Conservation (phyloP, 2,329 filamentous ascomycete genomes). For the Fusarium sterilihyphosum region DNA sequence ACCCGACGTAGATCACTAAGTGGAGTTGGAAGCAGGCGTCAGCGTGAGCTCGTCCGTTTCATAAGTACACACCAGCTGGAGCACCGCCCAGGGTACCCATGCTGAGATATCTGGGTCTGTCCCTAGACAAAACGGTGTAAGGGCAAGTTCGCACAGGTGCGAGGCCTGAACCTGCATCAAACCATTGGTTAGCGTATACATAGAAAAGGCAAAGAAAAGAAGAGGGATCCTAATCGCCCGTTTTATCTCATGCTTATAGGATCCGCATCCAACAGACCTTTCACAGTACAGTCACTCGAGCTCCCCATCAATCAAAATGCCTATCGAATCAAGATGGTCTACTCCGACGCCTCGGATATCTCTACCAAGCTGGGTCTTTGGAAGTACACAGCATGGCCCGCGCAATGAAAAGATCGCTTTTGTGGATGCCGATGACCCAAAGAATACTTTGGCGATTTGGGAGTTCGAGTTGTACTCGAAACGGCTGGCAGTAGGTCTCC, state of each 20-base stretch:
- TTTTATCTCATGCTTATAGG: not conserved
- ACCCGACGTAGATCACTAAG: not conserved
- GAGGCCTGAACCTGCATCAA: not conserved
- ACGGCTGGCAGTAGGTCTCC: not conserved
- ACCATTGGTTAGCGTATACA: not conserved
- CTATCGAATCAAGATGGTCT: not conserved
- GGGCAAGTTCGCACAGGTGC: not conserved
- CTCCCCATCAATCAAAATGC: not conserved
- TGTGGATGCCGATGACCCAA: not conserved
- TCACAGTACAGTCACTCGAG: not conserved
- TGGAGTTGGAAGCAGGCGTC: not conserved
- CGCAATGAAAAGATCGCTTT: not conserved
- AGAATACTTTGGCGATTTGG: not conserved
- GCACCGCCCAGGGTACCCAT: not conserved
- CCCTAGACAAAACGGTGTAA: rapidly evolving
- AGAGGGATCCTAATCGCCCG: not conserved
- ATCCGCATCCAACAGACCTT: rapidly evolving
- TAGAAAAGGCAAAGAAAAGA: not conserved
- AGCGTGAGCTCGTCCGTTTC: not conserved
- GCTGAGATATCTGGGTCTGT: not conserved
- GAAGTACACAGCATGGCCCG: not conserved
- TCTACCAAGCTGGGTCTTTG: not conserved
- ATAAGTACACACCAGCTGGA: not conserved
- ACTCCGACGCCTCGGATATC: not conserved
- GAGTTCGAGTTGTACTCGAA: not conserved